A percentile compares a stretch with the other conserved stretches of the same genome.
These are phyloP conservation scores for Sisymbrium altissimum DNA, from an alignment of 345 rosid genomes.

Conservation along the genomic window DNA sequence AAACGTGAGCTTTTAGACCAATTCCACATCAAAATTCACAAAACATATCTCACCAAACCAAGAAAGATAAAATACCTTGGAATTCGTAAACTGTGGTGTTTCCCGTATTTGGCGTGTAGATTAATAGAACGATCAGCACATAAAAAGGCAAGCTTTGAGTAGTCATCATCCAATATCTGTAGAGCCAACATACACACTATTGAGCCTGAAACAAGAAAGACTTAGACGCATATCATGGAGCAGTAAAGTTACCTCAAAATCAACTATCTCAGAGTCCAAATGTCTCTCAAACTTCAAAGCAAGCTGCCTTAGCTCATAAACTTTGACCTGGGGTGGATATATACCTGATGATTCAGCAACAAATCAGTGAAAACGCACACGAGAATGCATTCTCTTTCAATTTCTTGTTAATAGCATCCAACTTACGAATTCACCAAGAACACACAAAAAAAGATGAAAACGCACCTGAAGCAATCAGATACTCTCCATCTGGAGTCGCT, in stretches of 20 bases:
- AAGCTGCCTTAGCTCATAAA: conserved; percentile 69
- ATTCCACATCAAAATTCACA: not conserved
- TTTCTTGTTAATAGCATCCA: not conserved
- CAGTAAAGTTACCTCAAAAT: conserved; percentile 59
- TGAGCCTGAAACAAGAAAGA: conserved; percentile 30
- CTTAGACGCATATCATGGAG: not conserved
- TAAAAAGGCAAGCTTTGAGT: conserved; percentile 88
- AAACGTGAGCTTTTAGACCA: not conserved
- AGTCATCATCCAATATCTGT: conserved; percentile 77
- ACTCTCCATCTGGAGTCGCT: conserved; percentile 82
- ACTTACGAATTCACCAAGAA: not conserved
- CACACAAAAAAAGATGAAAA: not conserved
- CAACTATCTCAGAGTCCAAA: conserved; percentile 77
- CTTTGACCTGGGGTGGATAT: conserved; percentile 92
- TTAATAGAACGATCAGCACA: conserved; percentile 85
- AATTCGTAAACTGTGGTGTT: conserved; percentile 71
- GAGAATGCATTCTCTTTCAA: not conserved
- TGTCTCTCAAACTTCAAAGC: conserved; percentile 92
- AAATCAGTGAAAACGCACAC: conserved; percentile 1
- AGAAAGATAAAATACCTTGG: conserved; percentile 56
- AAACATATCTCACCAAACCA: not conserved
- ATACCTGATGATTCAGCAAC: conserved; percentile 50
- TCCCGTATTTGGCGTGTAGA: conserved; percentile 92
- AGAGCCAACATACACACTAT: conserved; percentile 5
- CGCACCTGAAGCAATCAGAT: conserved; percentile 78